Base-by-base conservation (phyloP, 306 rosid species). In the Astragalus glycyphyllos region DNA sequence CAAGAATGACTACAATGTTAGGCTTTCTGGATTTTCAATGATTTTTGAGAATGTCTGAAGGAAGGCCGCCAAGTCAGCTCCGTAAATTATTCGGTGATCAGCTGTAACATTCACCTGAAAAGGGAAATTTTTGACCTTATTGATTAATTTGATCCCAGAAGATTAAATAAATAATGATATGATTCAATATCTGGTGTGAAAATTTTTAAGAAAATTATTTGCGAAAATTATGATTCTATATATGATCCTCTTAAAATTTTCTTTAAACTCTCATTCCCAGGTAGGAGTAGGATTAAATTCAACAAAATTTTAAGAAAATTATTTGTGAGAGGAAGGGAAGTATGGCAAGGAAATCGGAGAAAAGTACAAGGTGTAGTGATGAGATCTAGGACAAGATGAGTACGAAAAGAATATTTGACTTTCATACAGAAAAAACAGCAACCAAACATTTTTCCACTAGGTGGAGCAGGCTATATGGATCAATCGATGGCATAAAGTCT, bases 51-150 rank as follows among this genome's bases (percentile, higher is more conserved):
- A 89, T 13, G 96, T 87, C 81, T 84, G 79, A 59, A 89, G 91
- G 87, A 91, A 91, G 73, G 90, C 90, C 17, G 97, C 97, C 89
- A 91, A 83, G 74, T 89, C 96, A 31, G 97, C 97, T 53, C 97
- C 97, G 49, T 91, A 91, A 54, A 91, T 75, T 66, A 91, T 79
- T 57, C 96, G 87, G 87, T 91, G 97, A 87, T 91, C 97, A 23
- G 92, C 93, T 1, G 97, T 91, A 65, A 91, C 97, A 66, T 91
- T 91, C 84, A 91, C 97, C 97, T 91, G 90, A 74, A 56, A 82
- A 86, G 60, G 66, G 46, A 69, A 61, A 68, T 40, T 66, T 69
- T 13, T 53, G 35, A n/a, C 45, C 58, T 70, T 37, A 70, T 41
- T 11, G 13, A 34, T 40, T 65, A 17, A 34, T 40, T 65, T 13